Evolutionary conservation across 2,329 filamentous ascomycete species (phyloP).

Genomic region (Ophiostoma novo-ulmi): DNA sequence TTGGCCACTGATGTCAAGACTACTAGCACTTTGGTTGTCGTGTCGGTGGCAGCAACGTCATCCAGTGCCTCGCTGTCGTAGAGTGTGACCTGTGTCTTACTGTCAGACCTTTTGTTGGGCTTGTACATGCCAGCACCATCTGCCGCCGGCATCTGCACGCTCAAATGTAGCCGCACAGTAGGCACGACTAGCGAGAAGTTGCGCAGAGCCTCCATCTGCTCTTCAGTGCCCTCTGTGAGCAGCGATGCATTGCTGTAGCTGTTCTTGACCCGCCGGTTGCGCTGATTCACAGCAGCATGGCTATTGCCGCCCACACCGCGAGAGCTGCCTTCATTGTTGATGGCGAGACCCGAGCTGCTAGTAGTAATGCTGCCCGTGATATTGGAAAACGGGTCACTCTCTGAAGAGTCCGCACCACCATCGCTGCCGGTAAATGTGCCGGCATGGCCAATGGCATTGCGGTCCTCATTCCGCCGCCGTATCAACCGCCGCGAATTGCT

Average conservation of each 20-base stretch:
- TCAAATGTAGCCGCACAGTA: conserved; percentile 28
- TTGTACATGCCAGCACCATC: neutral
- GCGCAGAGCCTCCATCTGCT: conserved; percentile 24
- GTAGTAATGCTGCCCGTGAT: conserved; percentile 6
- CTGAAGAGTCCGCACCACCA: neutral
- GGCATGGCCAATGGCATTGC: neutral
- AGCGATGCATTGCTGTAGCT: conserved; percentile 15
- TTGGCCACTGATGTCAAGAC: conserved; percentile 29
- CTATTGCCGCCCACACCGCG: neutral
- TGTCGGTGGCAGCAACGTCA: conserved; percentile 27
- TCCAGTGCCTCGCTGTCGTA: conserved; percentile 24
- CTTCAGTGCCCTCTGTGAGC: conserved; percentile 26
- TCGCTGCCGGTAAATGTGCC: conserved; percentile 24
- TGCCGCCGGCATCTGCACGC: conserved; percentile 26
- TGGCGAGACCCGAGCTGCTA: conserved; percentile 16
- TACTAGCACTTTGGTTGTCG: conserved; percentile 35
- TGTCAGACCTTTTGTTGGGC: neutral
- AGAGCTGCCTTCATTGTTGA: conserved; percentile 21
- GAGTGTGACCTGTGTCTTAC: conserved; percentile 6
- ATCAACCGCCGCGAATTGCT: conserved; percentile 9
- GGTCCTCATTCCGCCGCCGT: conserved; percentile 29
- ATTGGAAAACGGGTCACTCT: neutral
- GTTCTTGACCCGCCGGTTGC: neutral
- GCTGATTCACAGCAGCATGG: neutral
- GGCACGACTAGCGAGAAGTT: conserved; percentile 36